Conservation (phyloP, 495 filamentous ascomycete genomes). For the Daldinia decipiens region DNA sequence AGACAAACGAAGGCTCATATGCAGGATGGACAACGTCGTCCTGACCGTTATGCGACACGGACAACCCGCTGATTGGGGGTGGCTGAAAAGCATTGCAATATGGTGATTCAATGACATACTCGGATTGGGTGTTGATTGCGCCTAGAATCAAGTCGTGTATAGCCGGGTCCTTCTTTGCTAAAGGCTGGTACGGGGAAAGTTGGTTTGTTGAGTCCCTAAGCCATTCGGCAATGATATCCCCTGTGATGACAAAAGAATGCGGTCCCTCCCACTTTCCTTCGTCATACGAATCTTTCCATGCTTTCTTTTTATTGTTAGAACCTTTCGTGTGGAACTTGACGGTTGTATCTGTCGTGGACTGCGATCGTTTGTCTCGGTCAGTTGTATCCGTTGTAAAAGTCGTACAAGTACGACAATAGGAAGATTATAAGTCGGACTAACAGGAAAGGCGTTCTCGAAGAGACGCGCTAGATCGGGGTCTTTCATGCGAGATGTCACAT, state of each 20-base stretch:
- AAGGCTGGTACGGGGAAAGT: conserved; percentile 83
- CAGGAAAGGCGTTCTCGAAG: conserved; percentile 95
- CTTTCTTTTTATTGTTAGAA: conserved; percentile 49
- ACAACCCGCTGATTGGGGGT: conserved; percentile 79
- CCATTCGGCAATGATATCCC: conserved; percentile 97
- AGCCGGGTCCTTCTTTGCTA: conserved; percentile 80
- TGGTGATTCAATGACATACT: conserved; percentile 92
- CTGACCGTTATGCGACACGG: conserved; percentile 75
- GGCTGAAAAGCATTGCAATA: conserved; percentile 99
- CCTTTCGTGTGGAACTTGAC: conserved; percentile 69
- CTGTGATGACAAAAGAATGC: conserved; percentile 94
- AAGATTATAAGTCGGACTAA: conserved; percentile 33
- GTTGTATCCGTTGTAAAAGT: conserved; percentile 11
- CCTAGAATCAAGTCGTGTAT: conserved; percentile 86
- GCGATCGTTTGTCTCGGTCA: conserved; percentile 30
- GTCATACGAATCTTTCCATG: conserved; percentile 51
- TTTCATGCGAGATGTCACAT: conserved; percentile 80
- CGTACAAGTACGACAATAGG: conserved; percentile 22
- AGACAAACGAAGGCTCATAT: conserved; percentile 85
- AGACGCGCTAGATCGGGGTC: conserved; percentile 91
- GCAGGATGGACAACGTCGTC: conserved; percentile 85
- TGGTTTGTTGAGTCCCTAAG: conserved; percentile 97
- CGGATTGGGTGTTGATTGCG: conserved; percentile 95
- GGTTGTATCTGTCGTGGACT: conserved; percentile 91
- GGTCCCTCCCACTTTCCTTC: conserved; percentile 77